phyloP scores from a whole-genome alignment of 345 rosid genomes.

The Hypericum perforatum region DNA sequence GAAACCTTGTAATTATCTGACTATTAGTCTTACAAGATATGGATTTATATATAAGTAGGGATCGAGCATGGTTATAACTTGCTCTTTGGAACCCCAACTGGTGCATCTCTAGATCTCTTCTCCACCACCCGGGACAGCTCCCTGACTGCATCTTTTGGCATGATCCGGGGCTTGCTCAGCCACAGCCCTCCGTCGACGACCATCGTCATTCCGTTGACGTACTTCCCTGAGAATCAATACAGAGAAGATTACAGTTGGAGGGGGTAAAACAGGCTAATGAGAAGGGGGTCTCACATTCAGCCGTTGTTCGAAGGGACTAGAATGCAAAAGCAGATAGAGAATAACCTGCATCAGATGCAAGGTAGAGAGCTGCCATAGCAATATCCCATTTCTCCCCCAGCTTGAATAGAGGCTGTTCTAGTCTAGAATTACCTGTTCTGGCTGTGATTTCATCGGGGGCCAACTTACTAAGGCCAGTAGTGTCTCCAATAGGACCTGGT shows the following conservation, averaged over 20 bases:
- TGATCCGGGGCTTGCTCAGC: slow-evolving; percentile 36
- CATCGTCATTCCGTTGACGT: slow-evolving; percentile 35
- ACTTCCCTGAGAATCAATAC: slow-evolving; percentile 29
- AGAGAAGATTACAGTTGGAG: not conserved
- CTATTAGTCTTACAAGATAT: too few relatives aligned
- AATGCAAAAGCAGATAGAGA: not conserved
- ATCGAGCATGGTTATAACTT: slow-evolving; percentile 15
- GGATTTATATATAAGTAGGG: too few relatives aligned
- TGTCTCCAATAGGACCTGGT: slow-evolving; percentile 68
- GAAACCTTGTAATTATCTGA: too few relatives aligned
- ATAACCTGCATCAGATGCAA: slow-evolving; percentile 59
- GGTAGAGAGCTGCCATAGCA: slow-evolving; percentile 77
- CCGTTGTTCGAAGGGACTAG: not conserved
- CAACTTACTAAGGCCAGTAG: slow-evolving; percentile 77
- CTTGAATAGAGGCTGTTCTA: slow-evolving; percentile 45
- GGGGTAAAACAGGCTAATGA: too few relatives aligned
- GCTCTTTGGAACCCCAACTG: slow-evolving; percentile 31
- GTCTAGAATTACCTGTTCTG: slow-evolving; percentile 27
- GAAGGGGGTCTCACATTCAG: too few relatives aligned
- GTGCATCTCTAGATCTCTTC: slow-evolving; percentile 29
- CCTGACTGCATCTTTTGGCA: slow-evolving; percentile 35
- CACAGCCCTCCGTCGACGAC: slow-evolving; percentile 48
- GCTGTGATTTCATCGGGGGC: slow-evolving; percentile 50
- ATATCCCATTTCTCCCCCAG: slow-evolving; percentile 78
- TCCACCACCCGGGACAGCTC: slow-evolving; percentile 40